Evolutionary conservation across 2,329 filamentous ascomycete genomes (phyloP).

Genomic region (Aurifilum marmelostoma): DNA sequence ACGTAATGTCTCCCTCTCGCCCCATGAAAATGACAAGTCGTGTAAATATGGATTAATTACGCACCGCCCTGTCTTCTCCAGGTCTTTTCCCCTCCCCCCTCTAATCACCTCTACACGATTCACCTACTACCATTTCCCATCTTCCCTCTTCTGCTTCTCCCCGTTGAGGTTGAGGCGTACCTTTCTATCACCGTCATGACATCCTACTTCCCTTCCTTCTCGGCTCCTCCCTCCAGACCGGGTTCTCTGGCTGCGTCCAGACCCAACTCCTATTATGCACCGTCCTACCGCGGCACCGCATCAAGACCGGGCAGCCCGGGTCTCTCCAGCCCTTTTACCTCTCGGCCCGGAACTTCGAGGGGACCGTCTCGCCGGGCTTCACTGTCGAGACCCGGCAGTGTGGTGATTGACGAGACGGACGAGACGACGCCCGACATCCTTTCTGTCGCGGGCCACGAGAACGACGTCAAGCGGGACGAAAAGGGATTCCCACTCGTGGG

Average conservation of each 20-base stretch:
- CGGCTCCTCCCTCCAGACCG: slow-evolving; percentile 24
- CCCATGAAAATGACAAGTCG: slow-evolving; percentile 19
- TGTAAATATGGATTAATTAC: slow-evolving; percentile 16
- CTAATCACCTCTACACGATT: not conserved
- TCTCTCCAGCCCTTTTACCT: slow-evolving; percentile 20
- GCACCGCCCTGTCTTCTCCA: slow-evolving; percentile 14
- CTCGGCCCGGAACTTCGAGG: slow-evolving; percentile 24
- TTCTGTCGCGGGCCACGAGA: slow-evolving; percentile 22
- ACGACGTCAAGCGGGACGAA: slow-evolving; percentile 25
- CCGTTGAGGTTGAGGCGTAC: slow-evolving; percentile 6
- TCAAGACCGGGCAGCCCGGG: slow-evolving; percentile 21
- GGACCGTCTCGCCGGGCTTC: slow-evolving; percentile 18
- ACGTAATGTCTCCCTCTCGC: slow-evolving; percentile 19
- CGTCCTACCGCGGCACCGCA: slow-evolving; percentile 8
- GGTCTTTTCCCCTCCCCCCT: slow-evolving; percentile 14
- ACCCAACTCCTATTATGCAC: slow-evolving; percentile 24
- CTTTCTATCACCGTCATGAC: slow-evolving; percentile 18
- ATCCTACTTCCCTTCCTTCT: slow-evolving; percentile 26
- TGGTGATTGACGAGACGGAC: slow-evolving; percentile 16
- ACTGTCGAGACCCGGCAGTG: slow-evolving; percentile 21
- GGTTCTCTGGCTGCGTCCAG: slow-evolving; percentile 28
- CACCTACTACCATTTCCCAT: slow-evolving; percentile 2
- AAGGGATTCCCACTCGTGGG: slow-evolving; percentile 34
- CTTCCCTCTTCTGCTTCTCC: slow-evolving; percentile 5
- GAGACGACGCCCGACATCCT: slow-evolving; percentile 27